A percentile compares a stretch with the other conserved stretches of the same genome.
Evolutionary conservation across 2,329 filamentous ascomycete species (phyloP).

Genomic region (Aspergillus fructus): DNA sequence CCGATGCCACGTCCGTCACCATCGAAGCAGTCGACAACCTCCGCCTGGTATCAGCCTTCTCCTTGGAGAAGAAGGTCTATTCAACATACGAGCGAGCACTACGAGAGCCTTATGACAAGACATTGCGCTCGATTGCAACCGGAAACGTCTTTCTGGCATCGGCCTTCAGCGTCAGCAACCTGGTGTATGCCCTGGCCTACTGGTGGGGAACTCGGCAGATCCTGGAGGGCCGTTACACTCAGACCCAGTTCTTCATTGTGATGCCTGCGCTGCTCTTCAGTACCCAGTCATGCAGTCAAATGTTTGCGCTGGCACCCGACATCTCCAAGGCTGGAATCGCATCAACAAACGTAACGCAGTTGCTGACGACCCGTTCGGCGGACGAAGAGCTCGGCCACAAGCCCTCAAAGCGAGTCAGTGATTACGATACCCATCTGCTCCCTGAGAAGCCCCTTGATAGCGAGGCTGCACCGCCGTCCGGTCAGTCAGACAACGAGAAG

Average conservation of each 20-base stretch:
- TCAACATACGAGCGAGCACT: conserved; percentile 21
- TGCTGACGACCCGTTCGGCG: too few species aligned
- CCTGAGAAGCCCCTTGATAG: too few species aligned
- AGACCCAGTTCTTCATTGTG: conserved; percentile 71
- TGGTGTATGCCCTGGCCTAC: conserved; percentile 73
- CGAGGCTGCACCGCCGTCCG: too few species aligned
- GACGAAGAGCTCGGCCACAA: too few species aligned
- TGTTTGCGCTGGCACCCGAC: conserved; percentile 73
- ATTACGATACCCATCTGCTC: too few species aligned
- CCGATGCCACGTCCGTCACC: too few species aligned
- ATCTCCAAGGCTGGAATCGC: conserved; percentile 41
- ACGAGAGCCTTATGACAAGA: too few species aligned
- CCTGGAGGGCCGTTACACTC: conserved; percentile 62
- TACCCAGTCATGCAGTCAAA: conserved; percentile 70
- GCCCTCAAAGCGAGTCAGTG: conserved; percentile 9
- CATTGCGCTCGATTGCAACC: too few species aligned
- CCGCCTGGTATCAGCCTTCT: too few species aligned
- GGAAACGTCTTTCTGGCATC: conserved; percentile 45
- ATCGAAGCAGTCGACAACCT: too few species aligned
- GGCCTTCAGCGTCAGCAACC: conserved; percentile 52
- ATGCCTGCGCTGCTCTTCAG: conserved; percentile 69
- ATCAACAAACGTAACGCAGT: too few species aligned
- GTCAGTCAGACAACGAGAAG: too few species aligned
- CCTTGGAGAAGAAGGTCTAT: conserved; percentile 38
- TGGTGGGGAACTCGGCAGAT: conserved; percentile 77